These are phyloP conservation scores for Keithomyces neogunnii DNA, from an alignment of 2,329 filamentous ascomycete species.

Conservation along the genomic window DNA sequence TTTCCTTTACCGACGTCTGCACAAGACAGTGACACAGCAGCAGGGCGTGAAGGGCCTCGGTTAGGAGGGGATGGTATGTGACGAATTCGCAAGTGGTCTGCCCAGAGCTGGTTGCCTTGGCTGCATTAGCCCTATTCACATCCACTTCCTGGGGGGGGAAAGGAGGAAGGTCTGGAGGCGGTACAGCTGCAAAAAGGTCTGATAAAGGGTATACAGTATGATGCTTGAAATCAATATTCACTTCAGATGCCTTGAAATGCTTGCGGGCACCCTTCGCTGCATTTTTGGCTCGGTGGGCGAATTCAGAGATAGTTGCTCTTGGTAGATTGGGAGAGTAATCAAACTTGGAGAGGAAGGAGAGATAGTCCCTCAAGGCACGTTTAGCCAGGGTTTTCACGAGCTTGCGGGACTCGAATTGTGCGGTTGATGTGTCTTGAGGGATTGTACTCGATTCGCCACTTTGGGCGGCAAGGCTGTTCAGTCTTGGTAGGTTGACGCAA, in stretches of 20 bases:
- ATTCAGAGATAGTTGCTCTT: slow-evolving; percentile 27
- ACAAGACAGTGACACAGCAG: slow-evolving; percentile 72
- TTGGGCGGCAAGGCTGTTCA: background rate
- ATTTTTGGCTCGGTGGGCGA: slow-evolving; percentile 49
- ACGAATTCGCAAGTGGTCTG: slow-evolving; percentile 22
- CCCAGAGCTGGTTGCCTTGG: slow-evolving; percentile 13
- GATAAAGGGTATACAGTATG: slow-evolving; percentile 40
- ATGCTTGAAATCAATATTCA: slow-evolving; percentile 15
- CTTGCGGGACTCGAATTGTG: slow-evolving; percentile 39
- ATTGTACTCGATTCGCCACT: background rate
- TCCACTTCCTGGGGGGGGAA: slow-evolving; percentile 44
- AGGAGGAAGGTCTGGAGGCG: slow-evolving; percentile 56
- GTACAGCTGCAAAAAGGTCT: slow-evolving; percentile 61
- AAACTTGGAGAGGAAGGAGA: slow-evolving; percentile 62
- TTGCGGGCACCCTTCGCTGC: slow-evolving; percentile 23
- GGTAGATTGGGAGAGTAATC: slow-evolving; percentile 71
- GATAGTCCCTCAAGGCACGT: slow-evolving; percentile 66
- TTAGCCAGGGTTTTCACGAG: slow-evolving; percentile 67
- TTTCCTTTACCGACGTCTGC: slow-evolving; percentile 70
- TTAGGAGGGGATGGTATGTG: slow-evolving; percentile 74
- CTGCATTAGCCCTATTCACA: slow-evolving; percentile 5
- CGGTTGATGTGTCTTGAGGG: slow-evolving; percentile 7
- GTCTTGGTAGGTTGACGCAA: slow-evolving; percentile 31
- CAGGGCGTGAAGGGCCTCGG: slow-evolving; percentile 69
- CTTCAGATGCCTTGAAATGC: slow-evolving; percentile 26